These are phyloP conservation scores for Aspergillus homomorphus DNA, from an alignment of 495 filamentous ascomycete species.

Conservation along the genomic window DNA sequence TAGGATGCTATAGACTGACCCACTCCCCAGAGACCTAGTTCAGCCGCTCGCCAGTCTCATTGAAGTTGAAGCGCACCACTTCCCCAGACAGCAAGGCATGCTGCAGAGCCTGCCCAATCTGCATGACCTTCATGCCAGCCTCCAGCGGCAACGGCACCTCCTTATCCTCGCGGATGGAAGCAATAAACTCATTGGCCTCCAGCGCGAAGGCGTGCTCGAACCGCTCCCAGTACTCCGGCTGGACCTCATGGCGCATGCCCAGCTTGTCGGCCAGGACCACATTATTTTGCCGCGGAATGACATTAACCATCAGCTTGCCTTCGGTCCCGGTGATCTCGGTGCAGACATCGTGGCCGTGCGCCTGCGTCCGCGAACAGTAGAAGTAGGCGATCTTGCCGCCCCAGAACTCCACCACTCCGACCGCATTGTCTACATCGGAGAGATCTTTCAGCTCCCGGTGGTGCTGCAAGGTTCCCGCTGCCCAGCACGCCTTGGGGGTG, in stretches of 20 bases:
- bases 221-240: slow-evolving; percentile 26
- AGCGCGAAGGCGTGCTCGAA: slow-evolving; percentile 29
- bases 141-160: slow-evolving; percentile 31
- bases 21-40: too few relatives aligned
- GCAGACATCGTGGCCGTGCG: slow-evolving; percentile 29
- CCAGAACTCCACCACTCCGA: slow-evolving; percentile 35
- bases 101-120: slow-evolving; percentile 38
- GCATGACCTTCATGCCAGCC: slow-evolving; percentile 1
- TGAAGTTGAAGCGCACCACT: slow-evolving; percentile 36
- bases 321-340: slow-evolving; percentile 32
- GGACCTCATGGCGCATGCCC: slow-evolving; percentile 28
- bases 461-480: slow-evolving; percentile 19
- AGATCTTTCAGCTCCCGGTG: slow-evolving; percentile 28
- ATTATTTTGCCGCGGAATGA: slow-evolving; percentile 20
- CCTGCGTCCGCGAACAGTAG: slow-evolving; percentile 32
- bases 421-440: slow-evolving; percentile 30
- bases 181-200: slow-evolving; percentile 32
- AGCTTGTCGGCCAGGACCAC: slow-evolving; percentile 19
- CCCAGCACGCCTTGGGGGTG: slow-evolving; percentile 25
- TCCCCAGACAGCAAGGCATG: slow-evolving; percentile 34
- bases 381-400: slow-evolving; percentile 35
- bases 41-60: slow-evolving; percentile 30
- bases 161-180: slow-evolving; percentile 16
- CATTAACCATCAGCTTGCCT: slow-evolving; percentile 33
- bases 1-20: too few relatives aligned